Evolutionary conservation across 1,139 yeast genomes (phyloP), one percentile per base, ranked within the genome.

Genomic region (Pichia sp.): DNA sequence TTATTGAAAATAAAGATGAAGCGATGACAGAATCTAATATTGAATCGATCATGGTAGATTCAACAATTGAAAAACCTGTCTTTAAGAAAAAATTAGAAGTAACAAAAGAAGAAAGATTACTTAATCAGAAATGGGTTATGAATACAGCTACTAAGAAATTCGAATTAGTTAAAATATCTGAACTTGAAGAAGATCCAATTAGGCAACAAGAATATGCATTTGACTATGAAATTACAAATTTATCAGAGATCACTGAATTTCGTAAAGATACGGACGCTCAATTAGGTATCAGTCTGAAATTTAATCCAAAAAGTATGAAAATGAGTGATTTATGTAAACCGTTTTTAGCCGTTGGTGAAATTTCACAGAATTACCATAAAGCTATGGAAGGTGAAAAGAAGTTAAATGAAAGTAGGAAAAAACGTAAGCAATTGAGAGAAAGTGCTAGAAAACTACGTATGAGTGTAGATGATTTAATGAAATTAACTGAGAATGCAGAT

Each of bases 261-360:
- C 24, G 22, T 25, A 42, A 30, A 37, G 50, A 25, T 64, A 69
- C 68, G 22, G 78, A 76, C 48, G 67, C 73, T 1, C 65, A 66
- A 7, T 63, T 70, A 31, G 64, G 67, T 29, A 66, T 71, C 10
- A 63, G 69, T 24, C 68, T 81, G 34, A 64, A 66, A 6, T 66
- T 82, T 32, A 74, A 86, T 56, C 76, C 76, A 16, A 78, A 77
- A 20, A 67, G 68, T 31, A 79, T 90, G 62, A 82, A 85, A 0
- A 81, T 92, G 85, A 82, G 82, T 1, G 95, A 89, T 46, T 67
- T 92, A 48, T 90, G 97, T 66, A 80, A 76, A 49, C 86, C 85
- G 2, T 73, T 74, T n/a, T 62, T 90, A 24, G 92, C 92, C 1
- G 75, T 90, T 54, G 98, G 98, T 20, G 70, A 70, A 51, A 74